Percentiles rank a stretch among this genome's conserved stretches.
Evolutionary conservation across 1,139 yeast genomes (phyloP).

Genomic region (Scheffersomyces stambukii): DNA sequence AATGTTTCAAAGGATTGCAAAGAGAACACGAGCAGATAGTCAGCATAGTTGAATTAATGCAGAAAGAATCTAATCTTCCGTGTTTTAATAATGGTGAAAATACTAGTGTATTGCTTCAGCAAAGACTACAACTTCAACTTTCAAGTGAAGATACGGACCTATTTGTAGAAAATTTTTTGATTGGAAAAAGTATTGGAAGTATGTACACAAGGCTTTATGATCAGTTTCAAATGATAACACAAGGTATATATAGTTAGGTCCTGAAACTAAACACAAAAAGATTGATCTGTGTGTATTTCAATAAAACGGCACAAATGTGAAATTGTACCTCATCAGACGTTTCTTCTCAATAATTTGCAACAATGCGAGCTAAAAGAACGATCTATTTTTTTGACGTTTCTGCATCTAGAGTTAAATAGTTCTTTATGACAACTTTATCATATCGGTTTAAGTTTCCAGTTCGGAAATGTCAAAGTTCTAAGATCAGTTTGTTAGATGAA

Average conservation of each 20-base stretch:
- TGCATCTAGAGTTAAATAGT: too few relatives aligned
- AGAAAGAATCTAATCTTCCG: conserved; percentile 81
- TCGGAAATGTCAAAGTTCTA: too few relatives aligned
- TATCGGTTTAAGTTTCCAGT: too few relatives aligned
- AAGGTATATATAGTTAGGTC: conserved; percentile 74
- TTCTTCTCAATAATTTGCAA: too few relatives aligned
- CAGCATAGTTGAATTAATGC: conserved; percentile 88
- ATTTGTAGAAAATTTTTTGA: conserved; percentile 70
- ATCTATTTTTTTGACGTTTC: too few relatives aligned
- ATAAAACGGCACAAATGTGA: too few relatives aligned
- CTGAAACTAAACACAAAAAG: too few relatives aligned
- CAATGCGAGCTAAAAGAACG: too few relatives aligned
- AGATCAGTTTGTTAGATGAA: too few relatives aligned
- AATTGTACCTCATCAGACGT: too few relatives aligned
- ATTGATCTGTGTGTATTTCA: too few relatives aligned
- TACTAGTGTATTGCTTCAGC: conserved; percentile 72
- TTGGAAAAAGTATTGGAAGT: conserved; percentile 82
- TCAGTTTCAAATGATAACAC: conserved; percentile 89
- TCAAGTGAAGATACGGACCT: conserved; percentile 68
- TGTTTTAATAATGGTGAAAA: conserved; percentile 87
- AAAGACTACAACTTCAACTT: conserved; percentile 74
- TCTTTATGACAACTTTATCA: too few relatives aligned
- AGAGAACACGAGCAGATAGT: conserved; percentile 68
- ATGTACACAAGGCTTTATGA: conserved; percentile 88
- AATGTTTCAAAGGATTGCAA: conserved; percentile 70